Evolutionary conservation across 345 rosid species (phyloP), one percentile per base, ranked within the genome.

Genomic region (Moricandia arvensis): DNA sequence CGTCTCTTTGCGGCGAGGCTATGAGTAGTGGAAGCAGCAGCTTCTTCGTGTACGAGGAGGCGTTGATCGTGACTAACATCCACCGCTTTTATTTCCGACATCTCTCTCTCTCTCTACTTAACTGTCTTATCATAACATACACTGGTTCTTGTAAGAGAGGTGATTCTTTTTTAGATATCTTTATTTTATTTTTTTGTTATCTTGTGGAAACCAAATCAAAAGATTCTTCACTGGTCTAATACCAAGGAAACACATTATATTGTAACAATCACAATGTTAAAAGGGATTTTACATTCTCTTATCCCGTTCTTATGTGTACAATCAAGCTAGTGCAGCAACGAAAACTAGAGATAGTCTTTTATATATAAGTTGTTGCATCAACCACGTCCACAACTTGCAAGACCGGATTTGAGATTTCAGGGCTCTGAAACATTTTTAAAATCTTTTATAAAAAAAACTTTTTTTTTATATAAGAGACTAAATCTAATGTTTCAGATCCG

Each of bases 31-130:
- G 90, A 64, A 47, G 7, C 31, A 47, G 7, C 31, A 51, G 47
- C 24, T 51, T 78, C 29, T 41, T 81, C 83, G 27, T 81, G 53
- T 8, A 85, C 33, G 72, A 68, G 57, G 45, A 90, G 79, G 1
- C 68, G 80, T 70, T 75, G 83, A 54, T 80, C 85, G 29, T 47
- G 62, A 66, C 76, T 59, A 3, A 49, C 31, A 49, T 82, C 79
- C 59, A 59, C 79, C 30, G 59, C 53, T 63, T 83, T 88, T 64
- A 83, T 90, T 64, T 90, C 95, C 10, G 86, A 68, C 91, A 87
- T 89, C 16, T 30, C 60, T 45, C 6, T 45, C 53, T 59, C 37
- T 18, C 13, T 58, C 35, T 59, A 29, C 34, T 24, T 12, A 55
- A 5, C 60, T 7, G 11, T 0, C 53, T 54, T 55, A 24, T 15